Base-by-base conservation (phyloP, 768 basidiomycete species). In the Hericium alpestre region DNA sequence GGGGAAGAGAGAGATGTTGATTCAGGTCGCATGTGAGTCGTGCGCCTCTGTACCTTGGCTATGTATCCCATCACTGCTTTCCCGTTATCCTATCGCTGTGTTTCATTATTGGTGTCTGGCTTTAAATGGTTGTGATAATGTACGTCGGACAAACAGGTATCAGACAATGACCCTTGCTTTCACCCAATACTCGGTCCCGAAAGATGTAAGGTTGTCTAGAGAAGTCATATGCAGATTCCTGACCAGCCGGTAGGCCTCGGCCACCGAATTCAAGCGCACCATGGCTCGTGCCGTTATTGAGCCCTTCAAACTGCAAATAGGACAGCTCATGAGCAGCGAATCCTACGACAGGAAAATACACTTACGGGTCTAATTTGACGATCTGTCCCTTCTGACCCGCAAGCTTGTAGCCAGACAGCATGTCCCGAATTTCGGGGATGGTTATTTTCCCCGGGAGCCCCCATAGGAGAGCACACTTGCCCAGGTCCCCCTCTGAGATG, bases 241-340 rank as follows among this genome's bases (percentile, higher is more conserved):
- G 18, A 82, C 83, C 23, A 90, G 69, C 54, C 79, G 79, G 62
- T 87, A 80, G 1, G 90, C 90, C 64, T 90, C 86, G 9, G 85
- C 75, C 16, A 74, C 70, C 0, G 81, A 80, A 2, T 70, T 66
- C 54, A 86, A 68, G 38, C 79, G 80, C 25, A 90, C 73, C 10
- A 83, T 61, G 61, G 78, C 80, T 50, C 79, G 78, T 23, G 82
- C 76, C 61, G 71, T 73, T 56, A 79, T 47, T 6, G 76, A 53
- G 11, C n/a, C 20, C 15, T 39, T 25, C 16, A 38, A n/a, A 25
- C 52, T 53, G 20, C 10, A 8, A 53, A 38, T 38, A 38, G 11
- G 50, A 76, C 41, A 38, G 6, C 40, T n/a, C 43, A 41, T 47
- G 15, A 16, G 27, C 27, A 20, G 4, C 18, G 9, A 16, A 43